A percentile compares a stretch with the other conserved stretches of the same genome.
phyloP scores from a whole-genome alignment of 495 filamentous ascomycete genomes.

The Hypoxylon fuscum region DNA sequence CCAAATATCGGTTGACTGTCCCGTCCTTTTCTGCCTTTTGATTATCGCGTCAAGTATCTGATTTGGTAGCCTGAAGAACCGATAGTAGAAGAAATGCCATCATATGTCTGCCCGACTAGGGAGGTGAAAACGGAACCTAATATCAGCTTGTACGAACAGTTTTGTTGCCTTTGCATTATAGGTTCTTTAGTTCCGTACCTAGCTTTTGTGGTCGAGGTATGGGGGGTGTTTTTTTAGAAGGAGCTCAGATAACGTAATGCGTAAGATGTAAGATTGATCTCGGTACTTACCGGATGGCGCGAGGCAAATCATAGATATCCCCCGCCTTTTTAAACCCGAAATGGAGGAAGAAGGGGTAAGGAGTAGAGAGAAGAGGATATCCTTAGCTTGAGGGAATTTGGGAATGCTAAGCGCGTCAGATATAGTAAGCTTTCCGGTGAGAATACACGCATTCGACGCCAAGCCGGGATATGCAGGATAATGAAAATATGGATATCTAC shows the following conservation, averaged over 20 bases:
- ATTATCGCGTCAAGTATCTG: slow-evolving; percentile 2
- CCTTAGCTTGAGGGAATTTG: slow-evolving; percentile 34
- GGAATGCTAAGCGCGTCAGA: slow-evolving; percentile 34
- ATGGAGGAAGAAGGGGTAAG: slow-evolving; percentile 21
- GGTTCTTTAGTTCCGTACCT: too few relatives aligned
- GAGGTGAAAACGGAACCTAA: too few relatives aligned
- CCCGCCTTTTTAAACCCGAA: slow-evolving; percentile 21
- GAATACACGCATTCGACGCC: slow-evolving; percentile 20
- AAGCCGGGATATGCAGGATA: slow-evolving; percentile 30
- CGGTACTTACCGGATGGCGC: slow-evolving; percentile 27
- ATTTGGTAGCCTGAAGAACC: not conserved
- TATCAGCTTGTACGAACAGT: too few relatives aligned
- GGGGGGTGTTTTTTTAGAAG: not conserved
- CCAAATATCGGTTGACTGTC: slow-evolving; percentile 22
- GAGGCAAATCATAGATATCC: slow-evolving; percentile 11
- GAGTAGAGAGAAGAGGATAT: slow-evolving; percentile 16
- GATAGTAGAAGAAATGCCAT: slow-evolving; percentile 7
- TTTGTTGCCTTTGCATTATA: not conserved
- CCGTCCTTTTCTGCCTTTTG: slow-evolving; percentile 9
- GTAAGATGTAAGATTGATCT: slow-evolving; percentile 24
- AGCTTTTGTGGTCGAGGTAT: not conserved
- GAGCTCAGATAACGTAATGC: not conserved
- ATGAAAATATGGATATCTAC: slow-evolving; percentile 9
- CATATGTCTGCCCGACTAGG: too few relatives aligned
- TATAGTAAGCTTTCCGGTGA: slow-evolving; percentile 37